These are phyloP conservation scores for Elsinoe perseae DNA, from an alignment of 2,329 filamentous ascomycete species.

Conservation along the genomic window DNA sequence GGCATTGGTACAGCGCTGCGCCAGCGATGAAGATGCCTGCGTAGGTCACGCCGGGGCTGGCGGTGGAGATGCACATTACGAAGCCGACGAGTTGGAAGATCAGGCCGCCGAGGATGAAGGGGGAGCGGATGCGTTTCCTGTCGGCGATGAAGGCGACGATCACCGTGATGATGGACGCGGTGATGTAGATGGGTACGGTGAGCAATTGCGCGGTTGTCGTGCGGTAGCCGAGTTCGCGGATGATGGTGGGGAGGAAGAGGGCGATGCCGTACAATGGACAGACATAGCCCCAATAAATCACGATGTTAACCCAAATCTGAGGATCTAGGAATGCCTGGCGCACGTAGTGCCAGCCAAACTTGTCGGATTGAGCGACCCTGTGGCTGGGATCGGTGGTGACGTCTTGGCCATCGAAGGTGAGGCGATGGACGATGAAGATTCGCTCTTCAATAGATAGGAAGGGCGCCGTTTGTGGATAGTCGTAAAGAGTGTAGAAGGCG, in stretches of 20 bases:
- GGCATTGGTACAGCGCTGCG: slow-evolving; percentile 21
- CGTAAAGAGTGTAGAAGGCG: slow-evolving; percentile 44
- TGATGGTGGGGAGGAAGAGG: slow-evolving; percentile 34
- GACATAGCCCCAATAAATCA: slow-evolving; percentile 57
- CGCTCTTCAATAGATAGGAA: slow-evolving; percentile 28
- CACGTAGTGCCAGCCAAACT: slow-evolving; percentile 33
- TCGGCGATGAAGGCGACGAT: slow-evolving; percentile 23
- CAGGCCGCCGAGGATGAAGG: slow-evolving; percentile 23
- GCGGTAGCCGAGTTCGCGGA: slow-evolving; percentile 38
- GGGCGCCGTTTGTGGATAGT: slow-evolving; percentile 49
- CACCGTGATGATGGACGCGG: slow-evolving; percentile 22
- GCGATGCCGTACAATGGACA: slow-evolving; percentile 40
- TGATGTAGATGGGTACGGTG: slow-evolving; percentile 39
- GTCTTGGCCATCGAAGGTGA: slow-evolving; percentile 21
- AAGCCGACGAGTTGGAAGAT: slow-evolving; percentile 24
- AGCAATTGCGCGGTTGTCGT: slow-evolving; percentile 37
- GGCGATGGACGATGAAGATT: slow-evolving; percentile 22
- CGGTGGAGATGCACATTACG: slow-evolving; percentile 22
- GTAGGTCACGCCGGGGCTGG: slow-evolving; percentile 23
- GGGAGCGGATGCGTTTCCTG: slow-evolving; percentile 22
- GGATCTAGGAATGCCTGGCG: slow-evolving; percentile 41
- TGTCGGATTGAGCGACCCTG: slow-evolving; percentile 20
- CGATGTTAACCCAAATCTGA: slow-evolving; percentile 44
- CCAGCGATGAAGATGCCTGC: slow-evolving; percentile 27
- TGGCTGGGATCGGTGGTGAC: background rate